Evolutionary conservation across 2,329 filamentous ascomycete species (phyloP), one percentile per base, ranked within the genome.

Genomic region (Plectosphaerella sp.): DNA sequence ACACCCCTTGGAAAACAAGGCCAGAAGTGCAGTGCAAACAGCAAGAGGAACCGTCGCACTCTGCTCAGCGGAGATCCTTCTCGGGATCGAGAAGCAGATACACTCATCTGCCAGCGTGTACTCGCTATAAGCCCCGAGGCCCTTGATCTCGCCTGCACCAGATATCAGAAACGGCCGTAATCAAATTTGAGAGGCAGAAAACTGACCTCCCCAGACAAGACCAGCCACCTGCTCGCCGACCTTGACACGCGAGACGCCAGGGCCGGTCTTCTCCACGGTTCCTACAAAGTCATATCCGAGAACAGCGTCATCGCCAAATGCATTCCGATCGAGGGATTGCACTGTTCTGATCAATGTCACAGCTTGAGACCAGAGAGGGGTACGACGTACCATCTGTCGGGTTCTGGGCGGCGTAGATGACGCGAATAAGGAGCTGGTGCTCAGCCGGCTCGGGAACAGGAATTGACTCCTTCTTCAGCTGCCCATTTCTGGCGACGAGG

Each of bases 21-120:
- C 70, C 5, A 74, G 61, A 63, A 62, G 70, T 1, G 72, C 61
- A 5, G 72, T 76, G 8, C 63, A 55, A 0, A 63, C 62, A 5
- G 70, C 73, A 3, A 76, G 54, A 2, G 71, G 71, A 9, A 75
- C 49, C 0, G 73, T 72, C 2, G 64, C 65, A 6, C 68, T 72
- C 33, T 71, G 55, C n/a, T 61, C 62, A 0, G 49, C 57, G 0
- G 63, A 48, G 14, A 72, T 63, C 1, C 48, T 56, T 1, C 50
- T 24, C 1, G 72, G 71, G 0, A 75, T 51, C 9, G 64, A 64
- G 57, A 73, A 75, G 50, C 63, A 71, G 50, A 74, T 72, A 5
- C 57, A 51, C 45, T 74, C 67, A 37, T 76, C 67, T 1, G 71
- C 72, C 3, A 76, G 42, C 1, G 64, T 63, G 43, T 74, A 73